Conservation (phyloP, 116 monocot species). For the Iris pallida region DNA sequence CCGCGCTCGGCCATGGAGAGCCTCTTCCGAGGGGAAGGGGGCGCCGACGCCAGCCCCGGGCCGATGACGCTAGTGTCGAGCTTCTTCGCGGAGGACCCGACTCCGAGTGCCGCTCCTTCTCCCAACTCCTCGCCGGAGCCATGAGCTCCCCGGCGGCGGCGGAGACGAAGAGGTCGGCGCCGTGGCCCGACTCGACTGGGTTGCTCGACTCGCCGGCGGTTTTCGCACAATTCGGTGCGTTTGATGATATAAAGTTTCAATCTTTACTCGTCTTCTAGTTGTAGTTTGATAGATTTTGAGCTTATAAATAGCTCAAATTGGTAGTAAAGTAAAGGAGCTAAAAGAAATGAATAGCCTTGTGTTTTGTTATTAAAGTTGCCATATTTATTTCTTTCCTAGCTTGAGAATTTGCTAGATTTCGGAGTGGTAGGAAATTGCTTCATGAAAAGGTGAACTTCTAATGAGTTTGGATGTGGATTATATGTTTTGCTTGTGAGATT, state of each 20-base stretch:
- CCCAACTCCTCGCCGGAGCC: conserved; percentile 60
- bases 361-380: neutral
- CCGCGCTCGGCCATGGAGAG: conserved; percentile 31
- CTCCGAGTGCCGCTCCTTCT: conserved; percentile 46
- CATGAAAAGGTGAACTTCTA: too few relatives aligned
- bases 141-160: conserved; percentile 31
- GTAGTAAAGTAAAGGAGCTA: neutral
- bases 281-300: neutral
- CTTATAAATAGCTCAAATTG: neutral
- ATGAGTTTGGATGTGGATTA: too few relatives aligned
- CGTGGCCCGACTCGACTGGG: conserved; percentile 42
- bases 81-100: conserved; percentile 58
- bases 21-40: conserved; percentile 23
- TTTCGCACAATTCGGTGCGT: conserved; percentile 32
- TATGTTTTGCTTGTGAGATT: too few relatives aligned
- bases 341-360: neutral
- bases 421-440: too few relatives aligned
- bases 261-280: neutral
- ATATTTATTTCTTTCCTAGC: neutral
- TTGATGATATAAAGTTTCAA: neutral
- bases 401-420: neutral
- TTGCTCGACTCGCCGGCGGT: conserved; percentile 50
- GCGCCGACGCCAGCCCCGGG: conserved; percentile 39
- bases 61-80: conserved; percentile 58
- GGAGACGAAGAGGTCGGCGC: conserved; percentile 9